Evolutionary conservation across 2,329 filamentous ascomycete genomes (phyloP).

Genomic region (Clonostachys chloroleuca): DNA sequence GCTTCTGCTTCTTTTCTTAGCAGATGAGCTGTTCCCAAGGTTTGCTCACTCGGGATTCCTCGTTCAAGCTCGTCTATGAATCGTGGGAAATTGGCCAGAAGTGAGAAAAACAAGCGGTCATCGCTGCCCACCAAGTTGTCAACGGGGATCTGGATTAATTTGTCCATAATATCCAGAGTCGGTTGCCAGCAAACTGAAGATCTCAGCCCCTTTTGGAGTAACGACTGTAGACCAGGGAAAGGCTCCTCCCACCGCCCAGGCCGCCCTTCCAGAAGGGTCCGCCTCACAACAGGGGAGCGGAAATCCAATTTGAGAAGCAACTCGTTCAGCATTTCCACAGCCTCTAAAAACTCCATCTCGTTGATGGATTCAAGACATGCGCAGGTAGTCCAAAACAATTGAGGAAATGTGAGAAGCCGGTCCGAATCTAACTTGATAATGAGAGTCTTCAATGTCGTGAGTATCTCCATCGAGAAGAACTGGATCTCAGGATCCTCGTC

Average conservation of each 20-base stretch:
- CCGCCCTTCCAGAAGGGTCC: conserved; percentile 70
- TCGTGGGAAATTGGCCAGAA: conserved; percentile 88
- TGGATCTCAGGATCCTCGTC: conserved; percentile 93
- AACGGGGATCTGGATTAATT: conserved; percentile 72
- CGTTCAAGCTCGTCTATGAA: conserved; percentile 78
- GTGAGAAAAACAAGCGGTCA: conserved; percentile 74
- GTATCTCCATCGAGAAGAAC: conserved; percentile 95
- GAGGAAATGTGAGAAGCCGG: conserved; percentile 83
- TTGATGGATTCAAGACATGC: conserved; percentile 96
- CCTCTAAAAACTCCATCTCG: conserved; percentile 90
- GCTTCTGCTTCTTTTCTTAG: conserved; percentile 70
- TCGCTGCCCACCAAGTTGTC: conserved; percentile 80
- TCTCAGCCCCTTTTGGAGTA: conserved; percentile 88
- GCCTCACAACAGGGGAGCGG: conserved; percentile 61
- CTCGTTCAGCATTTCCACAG: conserved; percentile 84
- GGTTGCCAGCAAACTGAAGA: conserved; percentile 79
- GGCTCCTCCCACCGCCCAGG: conserved; percentile 83
- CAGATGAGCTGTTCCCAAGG: conserved; percentile 60
- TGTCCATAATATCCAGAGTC: conserved; percentile 73
- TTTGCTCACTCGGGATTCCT: conserved; percentile 46
- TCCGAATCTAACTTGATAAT: conserved; percentile 78
- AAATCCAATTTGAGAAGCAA: conserved; percentile 83
- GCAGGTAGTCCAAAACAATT: conserved; percentile 96
- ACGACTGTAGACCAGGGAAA: conserved; percentile 80
- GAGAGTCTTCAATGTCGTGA: conserved; percentile 89